These are phyloP conservation scores for Trametes cubensis DNA, from an alignment of 768 basidiomycete genomes.

Conservation along the genomic window DNA sequence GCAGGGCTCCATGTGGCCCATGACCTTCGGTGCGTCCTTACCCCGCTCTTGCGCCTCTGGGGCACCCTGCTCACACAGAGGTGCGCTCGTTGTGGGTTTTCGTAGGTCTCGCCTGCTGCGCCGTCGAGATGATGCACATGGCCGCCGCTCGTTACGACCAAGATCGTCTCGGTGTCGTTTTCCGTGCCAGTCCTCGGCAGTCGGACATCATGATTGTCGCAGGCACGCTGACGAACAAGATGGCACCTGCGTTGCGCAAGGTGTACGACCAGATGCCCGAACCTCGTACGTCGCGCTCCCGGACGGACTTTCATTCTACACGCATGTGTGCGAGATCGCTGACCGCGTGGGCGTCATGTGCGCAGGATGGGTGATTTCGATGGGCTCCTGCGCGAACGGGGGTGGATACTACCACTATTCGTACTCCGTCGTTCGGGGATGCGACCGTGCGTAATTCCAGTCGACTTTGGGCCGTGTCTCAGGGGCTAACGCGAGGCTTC, in stretches of 20 bases:
- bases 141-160: constrained; percentile 99
- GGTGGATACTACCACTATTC: constrained; percentile 98
- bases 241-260: constrained; percentile 97
- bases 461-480: neutral
- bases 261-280: constrained; percentile 99
- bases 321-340: neutral
- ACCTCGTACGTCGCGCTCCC: constrained; percentile 60
- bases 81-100: neutral
- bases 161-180: constrained; percentile 94
- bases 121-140: constrained; percentile 99
- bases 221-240: constrained; percentile 98
- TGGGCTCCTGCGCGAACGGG: constrained; percentile 99
- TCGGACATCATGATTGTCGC: constrained; percentile 99
- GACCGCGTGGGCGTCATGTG: constrained; percentile 4
- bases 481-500: constrained; percentile 15
- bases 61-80: neutral
- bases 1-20: constrained; percentile 99
- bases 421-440: constrained; percentile 97
- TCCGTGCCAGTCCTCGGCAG: constrained; percentile 98
- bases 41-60: neutral
- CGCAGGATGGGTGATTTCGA: constrained; percentile 96
- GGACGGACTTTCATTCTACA: neutral
- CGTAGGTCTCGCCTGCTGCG: constrained; percentile 94
- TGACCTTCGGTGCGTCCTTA: constrained; percentile 81
- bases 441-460: constrained; percentile 71